Percentiles rank a stretch among this genome's conserved stretches.
Conservation (phyloP, 352 stramenopile species). For the Pythium myriotylum region DNA sequence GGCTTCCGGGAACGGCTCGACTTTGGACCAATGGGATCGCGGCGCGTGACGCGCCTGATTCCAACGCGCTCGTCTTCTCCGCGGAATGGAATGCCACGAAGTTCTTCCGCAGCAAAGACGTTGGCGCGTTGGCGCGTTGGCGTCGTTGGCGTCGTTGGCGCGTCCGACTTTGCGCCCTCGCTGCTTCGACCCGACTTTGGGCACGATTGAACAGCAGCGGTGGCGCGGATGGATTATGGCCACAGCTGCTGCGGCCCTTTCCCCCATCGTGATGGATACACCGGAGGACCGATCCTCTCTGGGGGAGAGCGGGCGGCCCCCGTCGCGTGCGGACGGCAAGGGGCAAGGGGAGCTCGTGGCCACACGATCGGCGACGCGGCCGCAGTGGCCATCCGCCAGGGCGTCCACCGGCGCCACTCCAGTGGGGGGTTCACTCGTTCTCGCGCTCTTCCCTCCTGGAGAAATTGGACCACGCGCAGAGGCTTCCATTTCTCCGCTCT, state of each 20-base stretch:
- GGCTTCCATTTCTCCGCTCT: conserved; percentile 5
- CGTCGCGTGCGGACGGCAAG: background rate
- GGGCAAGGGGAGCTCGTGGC: background rate
- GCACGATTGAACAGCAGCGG: too few species aligned
- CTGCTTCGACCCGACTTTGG: too few species aligned
- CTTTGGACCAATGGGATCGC: background rate
- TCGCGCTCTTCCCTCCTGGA: background rate
- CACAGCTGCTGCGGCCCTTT: background rate
- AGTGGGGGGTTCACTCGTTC: too few species aligned
- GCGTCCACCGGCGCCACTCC: too few species aligned
- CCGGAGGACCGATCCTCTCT: background rate
- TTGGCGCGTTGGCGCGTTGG: too few species aligned
- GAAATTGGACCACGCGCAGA: background rate
- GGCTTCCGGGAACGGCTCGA: background rate
- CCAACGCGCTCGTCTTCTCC: too few species aligned
- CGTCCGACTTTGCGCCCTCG: too few species aligned
- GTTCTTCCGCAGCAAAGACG: too few species aligned
- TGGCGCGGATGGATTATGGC: background rate
- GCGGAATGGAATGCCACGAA: too few species aligned
- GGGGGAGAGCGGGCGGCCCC: too few species aligned
- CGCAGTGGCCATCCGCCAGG: conserved; percentile 5
- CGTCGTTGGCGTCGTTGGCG: too few species aligned
- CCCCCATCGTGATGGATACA: background rate
- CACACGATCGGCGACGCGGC: conserved; percentile 5
- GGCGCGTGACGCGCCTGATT: background rate